Base-by-base conservation (phyloP, 1,284 basidiomycete species). In the Mycena sp. region DNA sequence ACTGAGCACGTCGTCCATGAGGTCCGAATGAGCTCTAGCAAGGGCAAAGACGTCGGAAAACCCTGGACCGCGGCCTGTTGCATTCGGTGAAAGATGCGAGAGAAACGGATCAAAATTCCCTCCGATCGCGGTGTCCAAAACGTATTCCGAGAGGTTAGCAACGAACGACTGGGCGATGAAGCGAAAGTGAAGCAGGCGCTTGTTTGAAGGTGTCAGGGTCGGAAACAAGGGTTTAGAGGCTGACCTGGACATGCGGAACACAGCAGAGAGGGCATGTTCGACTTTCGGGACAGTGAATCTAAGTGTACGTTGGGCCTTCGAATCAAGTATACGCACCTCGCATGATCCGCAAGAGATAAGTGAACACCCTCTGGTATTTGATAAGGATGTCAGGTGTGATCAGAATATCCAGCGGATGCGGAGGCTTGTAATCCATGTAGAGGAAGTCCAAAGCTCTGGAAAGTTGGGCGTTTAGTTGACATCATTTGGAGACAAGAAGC, bases 301-400 rank as follows among this genome's bases (percentile, higher is more conserved):
- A n/a, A 30, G 21, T 17, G 25, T 37, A 44, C 37, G 28, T 38
- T 50, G 16, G 28, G 23, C 26, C 3, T 28, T 17, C 28, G 28
- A 23, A 32, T 12, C 17, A 12, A 38, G 21, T 35, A 25, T 12
- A 65, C 80, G 40, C 69, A 91, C 92, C 92, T 80, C 94, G 83
- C 68, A 89, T 82, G 26, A 96, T 78, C 23, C 93, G 85, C 25
- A 96, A 79, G 35, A 94, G 82, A 69, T 95, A 88, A 0, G 90
- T 84, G 73, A 95, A 94, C 59, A 95, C 80, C 28, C 89, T 80
- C 69, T 95, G 92, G 72, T 95, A 96, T 74, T 95, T 95, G n/a
- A 85, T 88, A 37, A 95, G 77, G 37, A 92, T 83, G 1, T 85
- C 80, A 0, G 83, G 78, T 0, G 92, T 87, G 32, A 96, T 88